Percentiles rank a stretch among this genome's conserved stretches.
These are phyloP conservation scores for Trichoderma harzianum DNA, from an alignment of 2,329 filamentous ascomycete genomes.

Conservation along the genomic window DNA sequence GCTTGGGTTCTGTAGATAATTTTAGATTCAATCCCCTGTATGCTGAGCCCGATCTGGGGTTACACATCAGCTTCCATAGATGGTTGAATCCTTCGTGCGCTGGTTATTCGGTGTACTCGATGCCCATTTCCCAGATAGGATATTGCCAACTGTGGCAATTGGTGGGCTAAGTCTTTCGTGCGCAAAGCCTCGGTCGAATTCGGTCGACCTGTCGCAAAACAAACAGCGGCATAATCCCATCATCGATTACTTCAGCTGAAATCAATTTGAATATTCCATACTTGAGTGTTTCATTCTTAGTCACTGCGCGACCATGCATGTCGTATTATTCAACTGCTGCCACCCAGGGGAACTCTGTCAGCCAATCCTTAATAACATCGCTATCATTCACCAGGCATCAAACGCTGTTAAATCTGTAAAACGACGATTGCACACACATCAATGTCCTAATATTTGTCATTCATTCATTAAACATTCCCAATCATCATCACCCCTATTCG, in stretches of 20 bases:
- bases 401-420: neutral
- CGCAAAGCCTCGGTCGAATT: neutral
- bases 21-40: neutral
- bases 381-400: neutral
- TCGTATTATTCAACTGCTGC: neutral
- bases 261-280: neutral
- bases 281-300: no score
- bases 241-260: neutral
- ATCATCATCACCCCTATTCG: slow-evolving; percentile 8
- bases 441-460: neutral
- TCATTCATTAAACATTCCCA: no score
- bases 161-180: neutral
- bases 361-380: neutral
- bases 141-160: neutral
- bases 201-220: neutral
- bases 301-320: neutral
- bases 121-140: neutral
- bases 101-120: neutral
- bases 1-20: neutral
- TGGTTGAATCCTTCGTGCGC: neutral
- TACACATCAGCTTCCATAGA: neutral
- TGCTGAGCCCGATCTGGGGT: neutral
- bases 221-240: neutral
- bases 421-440: neutral
- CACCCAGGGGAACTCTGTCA: neutral